Conservation (phyloP, 2,329 filamentous ascomycete species). For the Thyridium curvatum region DNA sequence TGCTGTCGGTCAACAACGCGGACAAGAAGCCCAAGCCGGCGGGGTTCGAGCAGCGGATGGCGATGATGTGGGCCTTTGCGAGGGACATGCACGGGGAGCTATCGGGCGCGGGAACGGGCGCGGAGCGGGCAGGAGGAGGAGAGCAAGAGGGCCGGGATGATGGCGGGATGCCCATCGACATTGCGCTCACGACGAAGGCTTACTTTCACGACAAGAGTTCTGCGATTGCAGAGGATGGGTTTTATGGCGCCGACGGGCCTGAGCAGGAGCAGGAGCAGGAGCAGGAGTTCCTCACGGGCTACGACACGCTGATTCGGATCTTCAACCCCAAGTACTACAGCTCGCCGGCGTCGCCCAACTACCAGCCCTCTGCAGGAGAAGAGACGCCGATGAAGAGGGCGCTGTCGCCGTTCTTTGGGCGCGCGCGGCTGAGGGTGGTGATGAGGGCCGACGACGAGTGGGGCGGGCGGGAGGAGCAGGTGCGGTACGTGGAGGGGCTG, state of each 20-base stretch:
- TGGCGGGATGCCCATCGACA: slow-evolving; percentile 41
- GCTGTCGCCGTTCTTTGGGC: slow-evolving; percentile 57
- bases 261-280: slow-evolving; percentile 17
- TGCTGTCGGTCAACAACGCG: slow-evolving; percentile 59
- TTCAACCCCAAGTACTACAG: slow-evolving; percentile 67
- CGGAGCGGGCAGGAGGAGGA: background rate
- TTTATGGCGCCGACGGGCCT: slow-evolving; percentile 26
- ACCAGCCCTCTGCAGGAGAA: background rate
- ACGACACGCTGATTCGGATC: slow-evolving; percentile 69
- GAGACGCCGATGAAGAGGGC: slow-evolving; percentile 41
- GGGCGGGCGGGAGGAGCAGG: slow-evolving; percentile 50
- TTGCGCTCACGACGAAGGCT: slow-evolving; percentile 64
- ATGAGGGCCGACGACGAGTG: slow-evolving; percentile 56
- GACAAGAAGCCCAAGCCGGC: slow-evolving; percentile 64
- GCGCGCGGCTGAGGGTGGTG: slow-evolving; percentile 57
- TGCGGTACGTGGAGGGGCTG: slow-evolving; percentile 45
- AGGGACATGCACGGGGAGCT: slow-evolving; percentile 37
- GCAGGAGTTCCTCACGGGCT: slow-evolving; percentile 68
- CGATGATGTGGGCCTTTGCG: slow-evolving; percentile 67
- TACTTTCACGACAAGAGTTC: slow-evolving; percentile 69
- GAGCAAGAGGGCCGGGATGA: background rate
- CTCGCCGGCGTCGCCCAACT: slow-evolving; percentile 15
- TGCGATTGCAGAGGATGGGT: slow-evolving; percentile 43
- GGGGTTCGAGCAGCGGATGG: slow-evolving; percentile 58
- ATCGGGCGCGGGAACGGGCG: too few relatives aligned